Percentiles rank a stretch among this genome's conserved stretches.
phyloP scores from a whole-genome alignment of 2,329 filamentous ascomycete genomes.

The Tolypocladium pustulatum region DNA sequence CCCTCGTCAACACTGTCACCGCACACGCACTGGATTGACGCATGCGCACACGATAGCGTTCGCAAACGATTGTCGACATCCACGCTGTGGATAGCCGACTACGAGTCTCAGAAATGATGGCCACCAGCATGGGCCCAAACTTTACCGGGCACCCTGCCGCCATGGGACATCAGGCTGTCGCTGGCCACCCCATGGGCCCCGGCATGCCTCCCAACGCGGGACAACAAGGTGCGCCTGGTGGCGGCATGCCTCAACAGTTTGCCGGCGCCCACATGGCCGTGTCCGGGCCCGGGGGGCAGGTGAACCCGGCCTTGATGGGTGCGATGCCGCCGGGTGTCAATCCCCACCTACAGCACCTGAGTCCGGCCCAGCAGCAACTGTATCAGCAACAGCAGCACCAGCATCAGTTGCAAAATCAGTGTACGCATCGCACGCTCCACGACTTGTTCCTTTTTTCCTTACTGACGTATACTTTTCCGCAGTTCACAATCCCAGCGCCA shows the following conservation, averaged over 20 bases:
- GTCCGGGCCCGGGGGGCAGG: constrained; percentile 60
- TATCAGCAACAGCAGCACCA: constrained; percentile 45
- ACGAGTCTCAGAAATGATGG: constrained; percentile 49
- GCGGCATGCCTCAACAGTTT: constrained; percentile 56
- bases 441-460: background rate
- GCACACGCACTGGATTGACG: constrained; percentile 8
- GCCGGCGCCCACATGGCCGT: constrained; percentile 55
- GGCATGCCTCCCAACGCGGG: constrained; percentile 58
- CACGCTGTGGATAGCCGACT: constrained; percentile 48
- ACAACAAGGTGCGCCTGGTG: constrained; percentile 57
- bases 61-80: constrained; percentile 41
- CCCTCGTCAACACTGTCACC: background rate
- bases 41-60: constrained; percentile 38
- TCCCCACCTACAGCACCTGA: constrained; percentile 62
- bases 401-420: constrained; percentile 23
- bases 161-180: constrained; percentile 63
- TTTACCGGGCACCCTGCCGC: constrained; percentile 58
- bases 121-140: constrained; percentile 49
- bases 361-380: constrained; percentile 47
- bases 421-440: constrained; percentile 12
- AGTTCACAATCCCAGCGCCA: constrained; percentile 26
- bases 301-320: constrained; percentile 66
- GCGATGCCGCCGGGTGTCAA: constrained; percentile 61
- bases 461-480: background rate
- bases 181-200: constrained; percentile 52